Base-by-base conservation (phyloP, 148 eudicot species). In the Tetragonia tetragonoides region DNA sequence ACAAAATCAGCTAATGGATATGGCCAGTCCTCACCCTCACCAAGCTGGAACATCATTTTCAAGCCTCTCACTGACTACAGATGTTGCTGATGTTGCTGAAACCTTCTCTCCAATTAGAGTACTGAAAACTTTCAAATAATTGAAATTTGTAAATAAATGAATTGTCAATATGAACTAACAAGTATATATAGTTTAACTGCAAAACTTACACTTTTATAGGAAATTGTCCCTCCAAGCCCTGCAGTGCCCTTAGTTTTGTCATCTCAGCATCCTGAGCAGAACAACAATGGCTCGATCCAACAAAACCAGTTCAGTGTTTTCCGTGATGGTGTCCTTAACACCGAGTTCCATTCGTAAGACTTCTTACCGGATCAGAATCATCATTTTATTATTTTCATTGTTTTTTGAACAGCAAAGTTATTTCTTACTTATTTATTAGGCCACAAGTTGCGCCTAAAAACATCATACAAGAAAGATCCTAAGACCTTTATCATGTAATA, bases 1-100 rank as follows among this genome's bases (percentile, higher is more conserved):
- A 11, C 61, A 39, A 23, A 60, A 41, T 37, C 62, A 11, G 6
- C 39, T 68, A 17, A 41, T 17, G 38, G 68, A 80, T 37, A 16
- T 38, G 28, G 40, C 40, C n/a, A 59, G 28, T 59, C 38, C 74
- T 59, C 40, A 15, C 56, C 77, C 76, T 42, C 67, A 46, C 5
- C 61, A 73, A 14, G 72, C 77, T 73, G 80, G 77, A 71, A 40
- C 40, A 16, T 24, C 80, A 5, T 77, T 65, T 67, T 4, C 80
- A 28, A 66, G 73, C 59, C 80, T 76, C 39, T 53, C 66, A 41
- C 37, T 62, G 47, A 8, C 21, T 24, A 16, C 68, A 42, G 51
- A 71, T 70, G 61, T 38, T 57, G 62, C n/a, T 57, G 72, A 72
- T 62, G 34, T 54, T 57, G 62, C n/a, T 57, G 72, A 72, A 53